Evolutionary conservation across 2,329 filamentous ascomycete genomes (phyloP).

Genomic region (Cyclaneusma minus): DNA sequence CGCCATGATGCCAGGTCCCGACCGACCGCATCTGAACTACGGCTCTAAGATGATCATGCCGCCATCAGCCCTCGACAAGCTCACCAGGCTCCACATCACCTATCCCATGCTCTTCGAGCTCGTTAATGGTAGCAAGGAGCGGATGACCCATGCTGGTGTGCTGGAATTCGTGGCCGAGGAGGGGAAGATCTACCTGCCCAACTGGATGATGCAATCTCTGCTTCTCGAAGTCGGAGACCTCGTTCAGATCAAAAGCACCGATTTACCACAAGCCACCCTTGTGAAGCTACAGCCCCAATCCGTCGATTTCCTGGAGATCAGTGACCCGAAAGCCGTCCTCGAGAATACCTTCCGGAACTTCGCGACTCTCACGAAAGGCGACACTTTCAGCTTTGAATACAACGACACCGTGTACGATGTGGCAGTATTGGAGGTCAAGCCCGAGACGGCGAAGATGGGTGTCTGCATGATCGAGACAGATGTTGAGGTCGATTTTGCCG

Average conservation of each 20-base stretch:
- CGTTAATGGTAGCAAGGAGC: constrained; percentile 68
- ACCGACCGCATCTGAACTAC: constrained; percentile 81
- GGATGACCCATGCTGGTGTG: constrained; percentile 83
- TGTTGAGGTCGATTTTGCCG: constrained; percentile 87
- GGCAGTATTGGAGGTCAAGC: constrained; percentile 86
- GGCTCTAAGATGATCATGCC: constrained; percentile 96
- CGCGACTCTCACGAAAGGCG: constrained; percentile 80
- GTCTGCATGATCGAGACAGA: constrained; percentile 96
- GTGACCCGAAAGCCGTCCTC: constrained; percentile 89
- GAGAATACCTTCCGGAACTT: constrained; percentile 96
- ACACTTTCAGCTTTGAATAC: constrained; percentile 92
- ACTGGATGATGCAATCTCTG: constrained; percentile 95
- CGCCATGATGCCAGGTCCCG: constrained; percentile 81
- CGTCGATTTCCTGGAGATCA: constrained; percentile 87
- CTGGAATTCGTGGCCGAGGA: constrained; percentile 96
- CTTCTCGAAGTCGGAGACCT: constrained; percentile 83
- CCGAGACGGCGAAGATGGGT: constrained; percentile 64
- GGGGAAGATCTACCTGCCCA: constrained; percentile 86
- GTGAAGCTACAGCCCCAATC: constrained; percentile 97
- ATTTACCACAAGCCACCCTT: constrained; percentile 74
- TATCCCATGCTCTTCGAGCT: constrained; percentile 97
- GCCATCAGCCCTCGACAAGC: constrained; percentile 91
- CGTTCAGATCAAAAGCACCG: constrained; percentile 87
- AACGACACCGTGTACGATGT: constrained; percentile 91
- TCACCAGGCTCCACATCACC: constrained; percentile 88